Percentiles rank a stretch among this genome's conserved stretches.
Evolutionary conservation across 2,329 filamentous ascomycete species (phyloP).

Genomic region (Diaporthe helianthi): DNA sequence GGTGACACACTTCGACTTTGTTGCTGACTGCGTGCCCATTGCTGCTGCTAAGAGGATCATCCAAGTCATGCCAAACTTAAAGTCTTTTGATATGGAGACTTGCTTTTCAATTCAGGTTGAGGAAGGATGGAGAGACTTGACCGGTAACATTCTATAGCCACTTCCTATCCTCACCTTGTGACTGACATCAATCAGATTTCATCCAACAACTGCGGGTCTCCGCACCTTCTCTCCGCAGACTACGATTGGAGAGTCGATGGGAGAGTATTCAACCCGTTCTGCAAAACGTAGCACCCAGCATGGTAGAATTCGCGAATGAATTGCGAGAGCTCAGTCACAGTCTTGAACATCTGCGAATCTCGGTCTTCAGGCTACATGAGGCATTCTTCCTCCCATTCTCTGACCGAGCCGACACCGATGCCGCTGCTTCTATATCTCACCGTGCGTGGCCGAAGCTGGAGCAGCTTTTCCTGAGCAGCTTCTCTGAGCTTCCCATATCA

Average conservation of each 20-base stretch:
- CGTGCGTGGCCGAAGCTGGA: no score
- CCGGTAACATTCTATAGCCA: background rate
- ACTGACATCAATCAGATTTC: background rate
- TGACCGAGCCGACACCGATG: no score
- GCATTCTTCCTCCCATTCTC: background rate
- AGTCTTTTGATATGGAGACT: no score
- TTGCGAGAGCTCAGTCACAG: background rate
- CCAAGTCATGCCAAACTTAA: background rate
- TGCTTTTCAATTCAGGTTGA: rapidly evolving
- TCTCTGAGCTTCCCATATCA: no score
- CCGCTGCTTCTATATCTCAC: no score
- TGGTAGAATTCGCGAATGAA: background rate
- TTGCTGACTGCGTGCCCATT: background rate
- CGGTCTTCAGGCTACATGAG: background rate
- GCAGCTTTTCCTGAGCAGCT: no score
- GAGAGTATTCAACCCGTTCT: background rate
- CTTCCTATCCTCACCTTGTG: no score
- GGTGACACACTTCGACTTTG: background rate
- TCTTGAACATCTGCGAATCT: background rate
- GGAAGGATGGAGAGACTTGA: background rate
- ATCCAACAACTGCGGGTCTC: background rate
- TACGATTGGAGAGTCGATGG: background rate
- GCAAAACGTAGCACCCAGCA: background rate
- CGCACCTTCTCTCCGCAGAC: background rate
- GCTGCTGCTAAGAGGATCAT: background rate